Base-by-base conservation (phyloP, 495 filamentous ascomycete species). In the Rhypophila decipiens region DNA sequence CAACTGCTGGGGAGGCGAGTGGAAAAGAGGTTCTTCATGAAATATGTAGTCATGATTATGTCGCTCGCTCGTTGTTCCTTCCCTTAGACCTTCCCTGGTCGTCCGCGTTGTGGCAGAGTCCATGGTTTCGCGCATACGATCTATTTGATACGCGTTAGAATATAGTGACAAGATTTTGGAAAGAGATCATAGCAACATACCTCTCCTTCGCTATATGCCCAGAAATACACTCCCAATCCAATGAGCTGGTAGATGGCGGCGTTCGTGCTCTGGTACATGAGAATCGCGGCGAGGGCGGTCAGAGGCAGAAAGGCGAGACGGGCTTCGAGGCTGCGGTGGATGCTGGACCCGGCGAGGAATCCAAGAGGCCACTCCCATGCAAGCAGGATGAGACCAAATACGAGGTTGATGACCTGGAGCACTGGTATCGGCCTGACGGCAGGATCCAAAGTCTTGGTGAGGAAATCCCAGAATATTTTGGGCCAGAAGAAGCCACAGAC, bases 381-480 rank as follows among this genome's bases (percentile, higher is more conserved):
- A 15, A 97, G 63, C 45, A 84, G 84, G 45, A 87, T 49, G 54
- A 99, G 50, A 35, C 88, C 93, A 64, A 93, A 78, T 42, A 96
- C n/a, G n/a, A 99, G 73, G 61, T 99, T 99, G 68, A 97, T 74
- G 59, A 85, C 88, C 66, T 99, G 94, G 4, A 99, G 79, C 44
- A 88, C 70, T n/a, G 94, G 94, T 24, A 91, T 60, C 2, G 91
- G 93, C 49, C 83, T 86, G 44, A 97, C 89, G 44, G 85, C 85
- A 37, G 71, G 76, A 60, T 97, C 86, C 52, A 99, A 82, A 61
- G 87, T 90, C 56, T 90, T 90, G 48, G 94, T 95, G 55, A 87
- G 71, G 66, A 95, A 94, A 70, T 99, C 94, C 86, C 87, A 99
- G 72, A 99, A 94, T 54, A 97, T 81, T 71, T 99, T 99, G 45